Conservation (phyloP, 495 filamentous ascomycete genomes). For the Rostrohypoxylon terebratum region DNA sequence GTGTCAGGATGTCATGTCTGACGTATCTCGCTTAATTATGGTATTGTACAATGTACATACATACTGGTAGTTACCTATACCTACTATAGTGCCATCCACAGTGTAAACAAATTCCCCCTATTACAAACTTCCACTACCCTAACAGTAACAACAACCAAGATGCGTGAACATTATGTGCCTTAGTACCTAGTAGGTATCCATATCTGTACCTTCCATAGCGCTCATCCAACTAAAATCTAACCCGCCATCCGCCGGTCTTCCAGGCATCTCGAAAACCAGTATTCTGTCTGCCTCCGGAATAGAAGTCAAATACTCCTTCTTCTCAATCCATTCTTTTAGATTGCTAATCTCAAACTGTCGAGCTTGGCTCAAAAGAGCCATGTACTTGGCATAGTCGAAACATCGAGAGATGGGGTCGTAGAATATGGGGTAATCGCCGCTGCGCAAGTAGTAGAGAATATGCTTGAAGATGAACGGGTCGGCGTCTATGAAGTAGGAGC, state of each 20-base stretch:
- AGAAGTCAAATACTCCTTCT: conserved; percentile 28
- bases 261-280: neutral
- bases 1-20: conserved; percentile 6
- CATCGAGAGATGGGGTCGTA: conserved; percentile 48
- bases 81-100: conserved; percentile 23
- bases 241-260: neutral
- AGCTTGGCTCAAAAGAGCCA: conserved; percentile 49
- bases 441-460: conserved; percentile 56
- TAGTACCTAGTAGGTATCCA: too few species aligned
- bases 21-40: neutral
- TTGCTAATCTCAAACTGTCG: conserved; percentile 51
- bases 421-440: conserved; percentile 53
- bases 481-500: conserved; percentile 58
- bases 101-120: conserved; percentile 4
- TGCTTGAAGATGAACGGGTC: conserved; percentile 56
- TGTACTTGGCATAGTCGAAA: conserved; percentile 53
- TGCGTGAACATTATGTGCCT: too few species aligned
- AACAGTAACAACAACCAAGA: neutral
- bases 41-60: too few species aligned
- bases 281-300: neutral
- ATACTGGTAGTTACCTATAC: too few species aligned
- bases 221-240: too few species aligned
- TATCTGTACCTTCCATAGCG: too few species aligned
- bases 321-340: conserved; percentile 29
- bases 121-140: neutral